These are phyloP conservation scores for Colletotrichum orbiculare DNA, from an alignment of 2,329 filamentous ascomycete genomes.

Conservation along the genomic window DNA sequence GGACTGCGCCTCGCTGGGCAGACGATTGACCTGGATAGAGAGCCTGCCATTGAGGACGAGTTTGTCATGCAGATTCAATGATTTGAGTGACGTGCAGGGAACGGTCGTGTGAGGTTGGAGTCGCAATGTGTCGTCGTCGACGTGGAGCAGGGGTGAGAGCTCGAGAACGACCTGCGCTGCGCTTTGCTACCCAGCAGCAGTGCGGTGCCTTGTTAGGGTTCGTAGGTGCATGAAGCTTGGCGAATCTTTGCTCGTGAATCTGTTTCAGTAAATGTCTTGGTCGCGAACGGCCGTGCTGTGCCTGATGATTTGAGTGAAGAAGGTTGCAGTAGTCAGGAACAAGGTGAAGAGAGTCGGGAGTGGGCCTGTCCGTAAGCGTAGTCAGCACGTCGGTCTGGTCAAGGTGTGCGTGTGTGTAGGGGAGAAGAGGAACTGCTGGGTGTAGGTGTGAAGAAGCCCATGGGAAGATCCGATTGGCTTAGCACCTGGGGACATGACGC, in stretches of 20 bases:
- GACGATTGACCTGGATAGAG: not conserved
- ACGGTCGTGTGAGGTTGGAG: not conserved
- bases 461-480: slow-evolving; percentile 30
- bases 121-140: slow-evolving; percentile 5
- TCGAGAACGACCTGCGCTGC: slow-evolving; percentile 6
- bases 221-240: slow-evolving; percentile 34
- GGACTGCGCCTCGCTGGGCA: slow-evolving; percentile 22
- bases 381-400: slow-evolving; percentile 1
- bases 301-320: slow-evolving; percentile 21
- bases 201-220: slow-evolving; percentile 17
- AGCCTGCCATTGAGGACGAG: no score
- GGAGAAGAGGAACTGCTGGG: not conserved
- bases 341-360: not conserved
- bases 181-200: not conserved
- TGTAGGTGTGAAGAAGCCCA: not conserved
- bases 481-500: slow-evolving; percentile 24
- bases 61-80: slow-evolving; percentile 5
- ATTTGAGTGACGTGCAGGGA: slow-evolving; percentile 21
- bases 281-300: slow-evolving; percentile 29
- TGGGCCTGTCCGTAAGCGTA: not conserved
- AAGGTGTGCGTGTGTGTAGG: not conserved
- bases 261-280: slow-evolving; percentile 34
- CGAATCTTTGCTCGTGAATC: slow-evolving; percentile 32
- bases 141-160: slow-evolving; percentile 15
- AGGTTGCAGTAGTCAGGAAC: slow-evolving; percentile 17